phyloP scores from a whole-genome alignment of 2,329 filamentous ascomycete genomes.

The Aspergillus sp. region DNA sequence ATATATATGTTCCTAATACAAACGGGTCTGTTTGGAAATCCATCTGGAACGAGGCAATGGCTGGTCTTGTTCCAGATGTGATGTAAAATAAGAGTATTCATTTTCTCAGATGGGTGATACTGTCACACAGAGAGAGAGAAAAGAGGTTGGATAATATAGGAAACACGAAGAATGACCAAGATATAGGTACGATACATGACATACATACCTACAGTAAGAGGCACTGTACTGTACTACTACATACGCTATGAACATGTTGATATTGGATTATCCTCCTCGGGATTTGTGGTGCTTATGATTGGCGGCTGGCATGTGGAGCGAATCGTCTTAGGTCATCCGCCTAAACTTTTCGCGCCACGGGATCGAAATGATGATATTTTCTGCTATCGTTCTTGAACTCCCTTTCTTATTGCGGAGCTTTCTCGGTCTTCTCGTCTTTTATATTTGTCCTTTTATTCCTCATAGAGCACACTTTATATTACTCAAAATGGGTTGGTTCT shows the following conservation, averaged over 20 bases:
- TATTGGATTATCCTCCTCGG: too few relatives aligned
- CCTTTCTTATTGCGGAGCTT: slow-evolving; percentile 14
- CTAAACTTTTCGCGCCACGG: not conserved
- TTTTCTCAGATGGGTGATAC: too few relatives aligned
- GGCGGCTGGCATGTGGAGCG: not conserved
- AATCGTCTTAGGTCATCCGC: slow-evolving; percentile 5
- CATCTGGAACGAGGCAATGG: slow-evolving; percentile 28
- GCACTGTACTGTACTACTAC: too few relatives aligned
- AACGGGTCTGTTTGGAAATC: slow-evolving; percentile 21
- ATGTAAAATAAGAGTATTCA: too few relatives aligned
- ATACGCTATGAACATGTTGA: too few relatives aligned
- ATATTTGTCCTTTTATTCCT: not conserved
- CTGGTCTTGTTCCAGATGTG: slow-evolving; percentile 8
- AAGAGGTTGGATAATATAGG: not conserved
- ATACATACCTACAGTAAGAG: too few relatives aligned
- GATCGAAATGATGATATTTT: too few relatives aligned
- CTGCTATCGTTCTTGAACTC: not conserved
- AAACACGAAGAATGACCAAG: too few relatives aligned
- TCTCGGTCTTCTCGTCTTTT: too few relatives aligned
- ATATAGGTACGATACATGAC: too few relatives aligned
- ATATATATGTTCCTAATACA: slow-evolving; percentile 21
- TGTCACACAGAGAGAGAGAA: not conserved
- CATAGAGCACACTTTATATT: not conserved
- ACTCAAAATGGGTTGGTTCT: slow-evolving; percentile 63
- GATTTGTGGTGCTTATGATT: not conserved